A percentile compares a stretch with the other conserved stretches of the same genome.
Conservation (phyloP, 164 flowering plant genomes). For the Berberis thunbergii region DNA sequence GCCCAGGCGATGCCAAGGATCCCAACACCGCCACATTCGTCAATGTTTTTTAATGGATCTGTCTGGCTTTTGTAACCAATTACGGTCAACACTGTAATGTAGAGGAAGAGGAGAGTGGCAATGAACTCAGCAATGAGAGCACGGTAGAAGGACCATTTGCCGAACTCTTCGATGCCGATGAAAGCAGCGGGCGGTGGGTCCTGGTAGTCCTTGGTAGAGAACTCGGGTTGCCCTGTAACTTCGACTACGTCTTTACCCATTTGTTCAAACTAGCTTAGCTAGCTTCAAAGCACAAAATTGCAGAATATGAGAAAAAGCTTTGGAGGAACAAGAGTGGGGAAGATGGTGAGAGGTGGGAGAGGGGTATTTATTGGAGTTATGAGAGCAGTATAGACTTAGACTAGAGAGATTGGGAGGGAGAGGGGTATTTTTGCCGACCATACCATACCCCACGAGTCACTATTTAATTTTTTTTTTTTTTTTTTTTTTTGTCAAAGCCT, state of each 20-base stretch:
- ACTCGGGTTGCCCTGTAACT: conserved; percentile 28
- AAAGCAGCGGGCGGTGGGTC: conserved; percentile 88
- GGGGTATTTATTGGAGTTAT: too few species aligned
- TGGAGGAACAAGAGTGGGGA: neutral
- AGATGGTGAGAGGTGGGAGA: neutral
- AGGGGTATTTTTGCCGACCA: too few species aligned
- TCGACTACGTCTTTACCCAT: conserved; percentile 62
- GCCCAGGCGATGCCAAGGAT: conserved; percentile 95
- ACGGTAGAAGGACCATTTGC: conserved; percentile 74
- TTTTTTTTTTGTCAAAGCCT: too few species aligned
- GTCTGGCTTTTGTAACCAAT: conserved; percentile 62
- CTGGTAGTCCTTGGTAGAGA: conserved; percentile 64
- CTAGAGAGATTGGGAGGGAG: neutral
- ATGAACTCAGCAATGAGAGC: conserved; percentile 83
- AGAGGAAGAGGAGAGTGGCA: conserved; percentile 74
- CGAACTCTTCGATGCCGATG: conserved; percentile 52
- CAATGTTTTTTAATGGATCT: conserved; percentile 13
- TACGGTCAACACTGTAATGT: conserved; percentile 65
- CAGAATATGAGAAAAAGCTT: conserved; percentile 5
- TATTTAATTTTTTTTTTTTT: too few species aligned
- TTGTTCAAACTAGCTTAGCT: neutral
- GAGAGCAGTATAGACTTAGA: too few species aligned
- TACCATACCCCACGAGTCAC: too few species aligned
- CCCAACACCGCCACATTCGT: conserved; percentile 69
- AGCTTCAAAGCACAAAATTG: neutral